phyloP scores from a whole-genome alignment of 306 rosid species.

The Vigna reflexopilosa region DNA sequence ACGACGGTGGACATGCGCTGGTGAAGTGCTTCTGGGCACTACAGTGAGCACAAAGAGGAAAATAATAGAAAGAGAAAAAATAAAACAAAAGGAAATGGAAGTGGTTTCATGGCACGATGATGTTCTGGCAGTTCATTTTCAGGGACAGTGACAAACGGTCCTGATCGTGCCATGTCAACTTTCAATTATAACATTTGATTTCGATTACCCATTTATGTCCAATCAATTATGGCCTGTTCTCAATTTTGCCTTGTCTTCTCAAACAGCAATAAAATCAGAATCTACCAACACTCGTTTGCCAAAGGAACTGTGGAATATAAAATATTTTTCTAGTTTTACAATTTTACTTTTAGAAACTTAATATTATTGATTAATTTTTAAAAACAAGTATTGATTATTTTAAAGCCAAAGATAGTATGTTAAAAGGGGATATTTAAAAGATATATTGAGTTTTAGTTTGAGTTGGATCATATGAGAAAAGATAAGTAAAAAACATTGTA shows the following conservation, averaged over 20 bases:
- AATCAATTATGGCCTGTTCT: neutral
- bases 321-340: too few relatives aligned
- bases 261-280: slow-evolving; percentile 5
- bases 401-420: too few relatives aligned
- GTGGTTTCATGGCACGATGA: slow-evolving; percentile 1
- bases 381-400: too few relatives aligned
- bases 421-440: neutral
- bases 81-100: neutral
- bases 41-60: neutral
- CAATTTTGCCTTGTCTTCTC: slow-evolving; percentile 12
- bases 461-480: neutral
- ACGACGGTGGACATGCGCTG: slow-evolving; percentile 30
- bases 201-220: slow-evolving; percentile 4
- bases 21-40: slow-evolving; percentile 33
- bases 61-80: neutral
- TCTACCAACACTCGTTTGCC: neutral
- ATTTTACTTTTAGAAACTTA: too few relatives aligned
- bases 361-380: too few relatives aligned
- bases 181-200: neutral
- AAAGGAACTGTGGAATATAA: too few relatives aligned
- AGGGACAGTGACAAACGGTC: slow-evolving; percentile 38
- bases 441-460: neutral
- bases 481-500: neutral
- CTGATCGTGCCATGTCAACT: slow-evolving; percentile 48
- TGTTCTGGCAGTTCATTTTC: slow-evolving; percentile 21